Evolutionary conservation across 495 filamentous ascomycete species (phyloP).

Genomic region (Trichoderma asperelloides): DNA sequence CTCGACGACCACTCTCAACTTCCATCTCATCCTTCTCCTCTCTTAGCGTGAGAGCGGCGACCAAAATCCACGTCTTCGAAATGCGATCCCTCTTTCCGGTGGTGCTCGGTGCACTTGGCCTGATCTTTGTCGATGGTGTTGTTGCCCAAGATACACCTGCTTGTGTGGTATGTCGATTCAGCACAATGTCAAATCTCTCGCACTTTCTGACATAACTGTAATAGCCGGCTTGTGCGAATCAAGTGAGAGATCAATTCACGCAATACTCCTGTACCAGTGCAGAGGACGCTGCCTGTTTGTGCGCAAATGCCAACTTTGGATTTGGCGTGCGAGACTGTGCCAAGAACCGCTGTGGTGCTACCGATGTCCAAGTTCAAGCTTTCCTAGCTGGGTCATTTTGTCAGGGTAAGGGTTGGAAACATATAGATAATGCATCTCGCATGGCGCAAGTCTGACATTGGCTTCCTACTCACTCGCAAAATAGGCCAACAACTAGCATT

Average conservation of each 20-base stretch:
- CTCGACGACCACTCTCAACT: background rate
- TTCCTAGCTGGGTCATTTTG: conserved; percentile 2
- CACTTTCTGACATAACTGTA: background rate
- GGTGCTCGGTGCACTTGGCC: conserved; percentile 1
- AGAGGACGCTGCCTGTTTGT: conserved; percentile 18
- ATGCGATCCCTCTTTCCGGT: background rate
- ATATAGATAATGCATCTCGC: background rate
- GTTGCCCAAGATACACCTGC: background rate
- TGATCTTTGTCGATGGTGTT: background rate
- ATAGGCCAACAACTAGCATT: background rate
- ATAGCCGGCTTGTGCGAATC: background rate
- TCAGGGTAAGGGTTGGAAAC: conserved; percentile 1
- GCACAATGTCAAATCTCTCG: background rate
- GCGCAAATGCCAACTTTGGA: conserved; percentile 16
- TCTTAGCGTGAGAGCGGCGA: background rate
- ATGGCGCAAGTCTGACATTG: too few species aligned
- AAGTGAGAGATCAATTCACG: background rate
- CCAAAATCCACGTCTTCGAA: background rate
- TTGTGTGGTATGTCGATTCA: conserved; percentile 3
- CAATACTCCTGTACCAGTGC: background rate
- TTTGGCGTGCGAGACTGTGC: conserved; percentile 17
- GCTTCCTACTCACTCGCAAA: background rate
- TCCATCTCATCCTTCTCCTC: background rate
- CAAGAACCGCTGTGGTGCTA: background rate
- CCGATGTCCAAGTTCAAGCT: background rate